Base-by-base conservation (phyloP, 2,329 filamentous ascomycete species). In the Hansfordia pulvinata region DNA sequence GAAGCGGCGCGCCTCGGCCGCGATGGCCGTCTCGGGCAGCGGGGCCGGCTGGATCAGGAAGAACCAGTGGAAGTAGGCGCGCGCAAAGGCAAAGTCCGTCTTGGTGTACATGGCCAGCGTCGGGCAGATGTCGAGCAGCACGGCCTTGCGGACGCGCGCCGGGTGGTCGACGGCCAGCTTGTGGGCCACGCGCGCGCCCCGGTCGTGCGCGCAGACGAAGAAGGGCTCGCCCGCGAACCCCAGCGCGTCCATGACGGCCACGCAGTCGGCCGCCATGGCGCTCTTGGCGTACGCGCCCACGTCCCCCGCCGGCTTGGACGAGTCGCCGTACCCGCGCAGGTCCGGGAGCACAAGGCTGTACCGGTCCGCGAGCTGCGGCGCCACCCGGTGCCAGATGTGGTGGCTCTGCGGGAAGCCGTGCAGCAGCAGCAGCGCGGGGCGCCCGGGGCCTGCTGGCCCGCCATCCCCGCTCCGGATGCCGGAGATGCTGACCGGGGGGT, bases 21-120 rank as follows among this genome's bases (percentile, higher is more conserved):
- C 45, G 34, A 60, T 58, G 24, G 67, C 45, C 20, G 51, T 55
- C 38, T 70, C 65, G 0, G 61, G 66, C 5, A 71, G 52, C 0
- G 67, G 61, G 5, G 46, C 46, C 1, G 48, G 41, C 39, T 73
- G 68, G 7, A 69, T 63, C 12, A 72, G 52, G 34, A 72, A 62
- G 27, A 68, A 69, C 66, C 68, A 73, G 43, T 73, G 67, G 37
- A 62, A 71, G 41, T 69, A 71, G 1, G 54, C 52, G 16, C 49
- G 50, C 1, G 63, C 60, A 31, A 67, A 61, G 0, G 45, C 43
- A 4, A 51, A 36, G 27, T 56, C 35, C 3, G 55, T 56, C 10
- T 53, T 44, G 25, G 49, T 47, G 46, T 60, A 72, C 59, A 69
- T 69, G 5, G 54, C 54, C 8, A 65, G 52, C 1, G 65, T 71